Conservation (phyloP, 2,329 filamentous ascomycete genomes). For the Stachybotrys echinatus region DNA sequence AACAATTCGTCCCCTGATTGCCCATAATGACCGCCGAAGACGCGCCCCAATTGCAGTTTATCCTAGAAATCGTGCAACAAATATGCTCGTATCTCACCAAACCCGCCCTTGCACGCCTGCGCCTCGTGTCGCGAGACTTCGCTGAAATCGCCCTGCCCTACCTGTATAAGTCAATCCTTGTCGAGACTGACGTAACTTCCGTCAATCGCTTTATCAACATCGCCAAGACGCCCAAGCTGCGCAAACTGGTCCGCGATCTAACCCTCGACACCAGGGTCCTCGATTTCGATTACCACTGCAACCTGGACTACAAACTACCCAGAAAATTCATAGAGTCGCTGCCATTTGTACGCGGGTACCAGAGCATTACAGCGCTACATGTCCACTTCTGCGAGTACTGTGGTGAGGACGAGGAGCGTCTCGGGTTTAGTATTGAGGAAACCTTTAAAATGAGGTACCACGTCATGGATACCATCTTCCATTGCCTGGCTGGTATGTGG, state of each 20-base stretch:
- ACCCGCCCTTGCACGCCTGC: background rate
- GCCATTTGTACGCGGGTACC: too few relatives aligned
- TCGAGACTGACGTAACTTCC: conserved; percentile 6
- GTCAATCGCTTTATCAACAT: conserved; percentile 6
- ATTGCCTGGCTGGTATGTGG: conserved; percentile 11
- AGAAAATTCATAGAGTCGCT: conserved; percentile 5
- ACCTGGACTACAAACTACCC: background rate
- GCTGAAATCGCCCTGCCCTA: background rate
- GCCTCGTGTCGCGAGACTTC: background rate
- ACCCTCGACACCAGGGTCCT: conserved; percentile 9
- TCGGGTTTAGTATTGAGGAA: conserved; percentile 2
- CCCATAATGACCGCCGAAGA: too few relatives aligned
- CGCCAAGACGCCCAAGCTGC: conserved; percentile 3
- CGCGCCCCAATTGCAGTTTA: too few relatives aligned
- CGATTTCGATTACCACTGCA: background rate
- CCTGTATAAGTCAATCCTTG: background rate
- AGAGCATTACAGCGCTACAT: too few relatives aligned
- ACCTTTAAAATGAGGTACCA: conserved; percentile 5
- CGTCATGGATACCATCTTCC: conserved; percentile 10
- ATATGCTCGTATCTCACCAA: background rate
- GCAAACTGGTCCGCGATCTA: conserved; percentile 7
- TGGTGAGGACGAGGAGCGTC: background rate
- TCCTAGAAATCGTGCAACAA: too few relatives aligned
- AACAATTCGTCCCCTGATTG: too few relatives aligned
- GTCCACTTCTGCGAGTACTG: too few relatives aligned